These are phyloP conservation scores for Diplodia mutila DNA, from an alignment of 2,329 filamentous ascomycete genomes.

Conservation along the genomic window DNA sequence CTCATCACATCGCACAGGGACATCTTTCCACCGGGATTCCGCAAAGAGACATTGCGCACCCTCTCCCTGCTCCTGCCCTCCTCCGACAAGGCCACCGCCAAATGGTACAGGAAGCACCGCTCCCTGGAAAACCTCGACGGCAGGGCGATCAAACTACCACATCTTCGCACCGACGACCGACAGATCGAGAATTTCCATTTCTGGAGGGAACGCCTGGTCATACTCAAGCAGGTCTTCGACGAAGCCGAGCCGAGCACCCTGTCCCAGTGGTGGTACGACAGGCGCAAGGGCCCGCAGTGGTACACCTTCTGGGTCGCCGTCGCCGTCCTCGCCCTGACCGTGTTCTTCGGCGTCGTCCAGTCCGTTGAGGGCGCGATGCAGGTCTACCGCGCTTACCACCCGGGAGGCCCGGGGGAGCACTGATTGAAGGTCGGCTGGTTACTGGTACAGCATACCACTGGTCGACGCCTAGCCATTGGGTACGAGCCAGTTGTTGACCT, in stretches of 20 bases:
- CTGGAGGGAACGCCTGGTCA: conserved; percentile 51
- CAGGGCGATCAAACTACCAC: conserved; percentile 34
- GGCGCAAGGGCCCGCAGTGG: conserved; percentile 50
- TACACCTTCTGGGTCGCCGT: conserved; percentile 54
- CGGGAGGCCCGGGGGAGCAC: not conserved
- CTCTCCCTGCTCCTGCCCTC: conserved; percentile 45
- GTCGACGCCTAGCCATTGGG: too few relatives aligned
- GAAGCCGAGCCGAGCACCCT: conserved; percentile 43
- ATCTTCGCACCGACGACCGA: conserved; percentile 39
- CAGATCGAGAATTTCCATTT: conserved; percentile 40
- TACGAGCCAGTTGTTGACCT: too few relatives aligned
- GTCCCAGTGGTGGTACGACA: conserved; percentile 50
- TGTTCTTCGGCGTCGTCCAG: conserved; percentile 49
- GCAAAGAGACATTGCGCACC: conserved; percentile 45
- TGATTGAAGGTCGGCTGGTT: too few relatives aligned
- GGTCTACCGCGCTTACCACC: conserved; percentile 33
- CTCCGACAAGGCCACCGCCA: conserved; percentile 30
- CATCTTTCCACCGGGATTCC: conserved; percentile 38
- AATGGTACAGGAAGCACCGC: conserved; percentile 33
- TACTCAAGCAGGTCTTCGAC: conserved; percentile 50
- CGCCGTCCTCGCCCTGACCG: conserved; percentile 39
- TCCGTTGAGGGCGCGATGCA: conserved; percentile 49
- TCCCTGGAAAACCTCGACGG: conserved; percentile 33
- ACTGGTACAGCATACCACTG: too few relatives aligned
- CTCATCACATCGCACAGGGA: conserved; percentile 26